phyloP scores from a whole-genome alignment of 176 grass and related monocot species.

The Aegilops umbellulata region DNA sequence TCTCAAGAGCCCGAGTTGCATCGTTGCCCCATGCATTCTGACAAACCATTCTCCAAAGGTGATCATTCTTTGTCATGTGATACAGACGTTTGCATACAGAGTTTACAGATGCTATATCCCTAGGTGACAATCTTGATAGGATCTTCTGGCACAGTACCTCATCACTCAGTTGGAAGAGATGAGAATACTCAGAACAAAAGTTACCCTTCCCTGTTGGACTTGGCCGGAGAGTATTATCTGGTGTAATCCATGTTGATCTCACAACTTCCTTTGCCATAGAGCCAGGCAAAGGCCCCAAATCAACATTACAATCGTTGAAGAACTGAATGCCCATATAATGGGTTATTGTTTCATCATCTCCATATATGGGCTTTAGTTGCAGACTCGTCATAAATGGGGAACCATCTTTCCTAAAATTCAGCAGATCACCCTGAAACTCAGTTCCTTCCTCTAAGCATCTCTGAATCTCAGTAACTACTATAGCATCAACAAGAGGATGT shows the following conservation, averaged over 20 bases:
- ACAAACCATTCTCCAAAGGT: conserved; percentile 98
- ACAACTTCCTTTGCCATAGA: conserved; percentile 42
- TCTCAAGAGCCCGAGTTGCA: conserved; percentile 67
- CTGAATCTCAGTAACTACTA: conserved; percentile 69
- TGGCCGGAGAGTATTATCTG: conserved; percentile 24
- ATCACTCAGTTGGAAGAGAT: conserved; percentile 72
- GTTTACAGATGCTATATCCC: conserved; percentile 88
- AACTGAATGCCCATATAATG: conserved; percentile 94
- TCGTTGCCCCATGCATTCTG: conserved; percentile 87
- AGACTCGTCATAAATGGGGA: conserved; percentile 73
- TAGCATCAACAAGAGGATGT: conserved; percentile 85
- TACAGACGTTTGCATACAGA: conserved; percentile 77
- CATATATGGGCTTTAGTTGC: conserved; percentile 71
- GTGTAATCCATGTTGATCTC: conserved; percentile 31
- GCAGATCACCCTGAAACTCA: conserved; percentile 79
- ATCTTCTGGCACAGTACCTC: conserved; percentile 88
- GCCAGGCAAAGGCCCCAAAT: conserved; percentile 45
- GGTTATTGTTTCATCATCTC: conserved; percentile 76
- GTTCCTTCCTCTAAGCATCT: conserved; percentile 68
- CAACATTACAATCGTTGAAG: conserved; percentile 63
- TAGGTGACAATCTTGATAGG: conserved; percentile 69
- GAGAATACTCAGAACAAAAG: conserved; percentile 56
- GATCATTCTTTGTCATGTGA: conserved; percentile 81
- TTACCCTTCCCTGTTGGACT: conserved; percentile 42
- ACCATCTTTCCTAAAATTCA: conserved; percentile 95